Conservation (phyloP, 495 filamentous ascomycete genomes). For the Xylaria bambusicola region DNA sequence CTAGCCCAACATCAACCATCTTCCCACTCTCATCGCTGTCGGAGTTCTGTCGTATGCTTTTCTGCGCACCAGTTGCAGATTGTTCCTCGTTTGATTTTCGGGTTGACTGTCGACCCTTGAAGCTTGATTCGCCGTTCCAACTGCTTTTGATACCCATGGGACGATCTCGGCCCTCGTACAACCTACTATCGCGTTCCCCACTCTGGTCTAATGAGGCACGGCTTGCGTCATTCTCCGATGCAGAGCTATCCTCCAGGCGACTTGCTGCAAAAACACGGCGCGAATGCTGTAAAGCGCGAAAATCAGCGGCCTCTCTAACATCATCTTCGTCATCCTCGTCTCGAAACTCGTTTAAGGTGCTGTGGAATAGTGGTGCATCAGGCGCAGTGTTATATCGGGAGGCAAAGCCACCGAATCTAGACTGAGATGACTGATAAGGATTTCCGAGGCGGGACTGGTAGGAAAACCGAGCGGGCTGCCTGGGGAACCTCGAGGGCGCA, state of each 20-base stretch:
- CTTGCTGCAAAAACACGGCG: slow-evolving; percentile 83
- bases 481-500: slow-evolving; percentile 38
- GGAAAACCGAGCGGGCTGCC: slow-evolving; percentile 39
- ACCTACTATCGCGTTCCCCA: slow-evolving; percentile 50
- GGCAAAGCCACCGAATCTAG: slow-evolving; percentile 73
- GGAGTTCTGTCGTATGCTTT: slow-evolving; percentile 43
- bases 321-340: slow-evolving; percentile 93
- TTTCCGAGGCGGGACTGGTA: slow-evolving; percentile 54
- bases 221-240: slow-evolving; percentile 69
- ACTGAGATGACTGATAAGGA: slow-evolving; percentile 68
- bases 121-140: slow-evolving; percentile 55
- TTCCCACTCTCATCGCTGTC: slow-evolving; percentile 60
- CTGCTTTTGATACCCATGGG: slow-evolving; percentile 60
- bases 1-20: slow-evolving; percentile 88
- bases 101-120: slow-evolving; percentile 31
- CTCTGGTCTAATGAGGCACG: slow-evolving; percentile 57
- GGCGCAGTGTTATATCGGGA: slow-evolving; percentile 66
- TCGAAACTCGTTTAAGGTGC: slow-evolving; percentile 70
- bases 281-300: slow-evolving; percentile 87
- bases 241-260: slow-evolving; percentile 76
- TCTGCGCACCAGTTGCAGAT: slow-evolving; percentile 42
- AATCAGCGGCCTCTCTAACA: slow-evolving; percentile 88
- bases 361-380: slow-evolving; percentile 90
- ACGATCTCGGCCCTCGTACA: slow-evolving; percentile 45
- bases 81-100: slow-evolving; percentile 42